Conservation (phyloP, 805 yeast genomes). For the Kuraishia hungarica region DNA sequence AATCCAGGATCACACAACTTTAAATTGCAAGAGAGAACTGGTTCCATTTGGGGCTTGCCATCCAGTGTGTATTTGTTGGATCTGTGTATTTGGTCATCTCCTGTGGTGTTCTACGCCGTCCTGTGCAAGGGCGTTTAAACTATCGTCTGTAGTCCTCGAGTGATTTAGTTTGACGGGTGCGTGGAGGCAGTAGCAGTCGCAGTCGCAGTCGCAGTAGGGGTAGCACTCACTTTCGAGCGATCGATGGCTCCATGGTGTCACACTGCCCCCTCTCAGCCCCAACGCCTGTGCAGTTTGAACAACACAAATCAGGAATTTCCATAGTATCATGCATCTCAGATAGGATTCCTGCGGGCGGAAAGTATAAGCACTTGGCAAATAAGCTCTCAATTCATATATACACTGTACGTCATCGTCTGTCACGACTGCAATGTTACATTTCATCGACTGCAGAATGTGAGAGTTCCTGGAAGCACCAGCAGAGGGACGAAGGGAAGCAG, state of each 20-base stretch:
- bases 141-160: background rate
- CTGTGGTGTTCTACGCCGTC: no score
- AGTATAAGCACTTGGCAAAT: background rate
- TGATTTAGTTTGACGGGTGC: background rate
- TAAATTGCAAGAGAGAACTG: background rate
- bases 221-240: no score
- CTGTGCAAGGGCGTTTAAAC: no score
- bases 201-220: no score
- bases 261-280: background rate
- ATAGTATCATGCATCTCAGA: background rate
- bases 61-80: background rate
- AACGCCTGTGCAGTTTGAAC: background rate
- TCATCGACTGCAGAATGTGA: background rate
- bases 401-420: background rate
- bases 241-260: no score
- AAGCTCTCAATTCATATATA: background rate
- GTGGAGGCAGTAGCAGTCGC: background rate
- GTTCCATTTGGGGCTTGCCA: no score
- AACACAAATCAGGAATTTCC: background rate
- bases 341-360: background rate
- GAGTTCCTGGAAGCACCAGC: no score
- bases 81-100: background rate
- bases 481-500: no score
- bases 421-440: background rate
- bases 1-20: background rate